phyloP scores from a whole-genome alignment of 2,329 filamentous ascomycete species.

The Ambrosiella beaveri region DNA sequence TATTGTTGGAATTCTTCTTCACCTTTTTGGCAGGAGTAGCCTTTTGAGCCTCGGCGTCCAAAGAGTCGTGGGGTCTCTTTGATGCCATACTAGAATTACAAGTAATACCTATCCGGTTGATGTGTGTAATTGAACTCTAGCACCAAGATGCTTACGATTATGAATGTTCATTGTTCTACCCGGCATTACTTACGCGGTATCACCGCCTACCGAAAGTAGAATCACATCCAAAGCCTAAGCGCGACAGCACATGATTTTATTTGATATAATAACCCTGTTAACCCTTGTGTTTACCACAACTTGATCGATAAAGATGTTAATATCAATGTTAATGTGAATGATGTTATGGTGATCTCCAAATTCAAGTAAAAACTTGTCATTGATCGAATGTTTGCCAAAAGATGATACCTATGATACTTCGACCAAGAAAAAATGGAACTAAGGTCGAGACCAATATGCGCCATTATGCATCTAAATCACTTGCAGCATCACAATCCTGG shows the following conservation, averaged over 20 bases:
- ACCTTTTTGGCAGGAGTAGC: background rate
- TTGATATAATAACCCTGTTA: background rate
- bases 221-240: background rate
- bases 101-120: background rate
- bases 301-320: background rate
- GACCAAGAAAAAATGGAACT: no score
- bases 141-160: no score
- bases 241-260: background rate
- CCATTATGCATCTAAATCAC: no score
- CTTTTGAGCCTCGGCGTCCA: conserved; percentile 1
- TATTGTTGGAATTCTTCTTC: conserved; percentile 18
- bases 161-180: no score
- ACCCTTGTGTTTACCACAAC: background rate
- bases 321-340: no score
- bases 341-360: no score
- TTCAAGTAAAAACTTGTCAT: no score
- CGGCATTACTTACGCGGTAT: background rate
- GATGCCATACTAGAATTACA: conserved; percentile 4
- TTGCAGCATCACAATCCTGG: no score
- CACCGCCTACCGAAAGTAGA: background rate
- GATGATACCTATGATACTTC: no score
- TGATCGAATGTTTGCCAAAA: no score
- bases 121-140: no score
- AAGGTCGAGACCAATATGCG: no score
- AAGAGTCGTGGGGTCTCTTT: conserved; percentile 6